phyloP scores from a whole-genome alignment of 2,329 filamentous ascomycete species.

The Akanthomyces muscarius region DNA sequence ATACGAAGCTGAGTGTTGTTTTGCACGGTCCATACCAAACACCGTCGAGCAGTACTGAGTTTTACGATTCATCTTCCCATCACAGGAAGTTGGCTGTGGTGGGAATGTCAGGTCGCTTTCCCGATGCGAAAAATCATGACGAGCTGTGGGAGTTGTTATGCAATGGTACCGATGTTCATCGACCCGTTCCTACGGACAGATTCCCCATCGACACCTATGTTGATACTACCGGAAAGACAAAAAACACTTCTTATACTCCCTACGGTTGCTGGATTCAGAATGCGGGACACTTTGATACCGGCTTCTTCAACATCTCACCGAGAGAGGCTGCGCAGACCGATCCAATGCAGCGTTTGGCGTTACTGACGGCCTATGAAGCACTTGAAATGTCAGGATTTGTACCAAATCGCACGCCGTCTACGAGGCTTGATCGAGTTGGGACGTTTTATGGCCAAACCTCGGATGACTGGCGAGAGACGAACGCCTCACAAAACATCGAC shows the following conservation, averaged over 20 bases:
- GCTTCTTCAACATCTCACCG: conserved; percentile 78
- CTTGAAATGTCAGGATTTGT: conserved; percentile 70
- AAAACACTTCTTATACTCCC: conserved; percentile 63
- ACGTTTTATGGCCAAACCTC: conserved; percentile 74
- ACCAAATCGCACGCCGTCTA: conserved; percentile 60
- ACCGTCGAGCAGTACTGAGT: neutral
- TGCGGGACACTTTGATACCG: conserved; percentile 67
- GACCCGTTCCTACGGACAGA: conserved; percentile 29
- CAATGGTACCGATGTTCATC: neutral
- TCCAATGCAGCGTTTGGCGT: conserved; percentile 67
- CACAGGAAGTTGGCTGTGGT: conserved; percentile 69
- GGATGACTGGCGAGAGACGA: conserved; percentile 76
- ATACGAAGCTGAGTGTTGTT: neutral
- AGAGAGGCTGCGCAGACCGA: conserved; percentile 63
- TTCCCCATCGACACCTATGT: conserved; percentile 63
- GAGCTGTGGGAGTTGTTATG: neutral
- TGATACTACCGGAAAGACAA: conserved; percentile 60
- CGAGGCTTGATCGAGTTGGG: conserved; percentile 55
- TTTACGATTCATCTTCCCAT: neutral
- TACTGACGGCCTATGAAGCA: conserved; percentile 73
- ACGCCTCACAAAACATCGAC: conserved; percentile 63
- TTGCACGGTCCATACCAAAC: neutral
- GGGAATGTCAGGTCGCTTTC: conserved; percentile 47
- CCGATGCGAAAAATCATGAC: conserved; percentile 24
- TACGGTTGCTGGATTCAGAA: conserved; percentile 67